Base-by-base conservation (phyloP, 2,329 filamentous ascomycete genomes). In the Neonectria hederae region DNA sequence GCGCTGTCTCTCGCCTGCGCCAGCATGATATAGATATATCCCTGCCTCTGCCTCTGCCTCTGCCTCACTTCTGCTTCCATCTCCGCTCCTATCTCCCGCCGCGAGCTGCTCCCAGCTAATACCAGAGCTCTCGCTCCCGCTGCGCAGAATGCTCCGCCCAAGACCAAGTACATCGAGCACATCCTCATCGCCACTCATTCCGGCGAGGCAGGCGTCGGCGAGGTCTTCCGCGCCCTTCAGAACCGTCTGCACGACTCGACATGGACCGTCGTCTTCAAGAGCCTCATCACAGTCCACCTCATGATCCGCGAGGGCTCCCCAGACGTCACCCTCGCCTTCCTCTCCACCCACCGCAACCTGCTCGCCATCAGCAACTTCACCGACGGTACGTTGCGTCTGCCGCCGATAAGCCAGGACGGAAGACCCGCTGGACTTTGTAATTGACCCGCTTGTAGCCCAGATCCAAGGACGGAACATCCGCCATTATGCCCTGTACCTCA, bases 191-290 rank as follows among this genome's bases (percentile, higher is more conserved):
- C 96, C 68, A 99, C 96, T 40, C 93, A 97, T 81, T 91, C 94
- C 22, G 96, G 94, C 72, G 96, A 99, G 81, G 92, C 93, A 58
- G 96, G 95, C 71, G 93, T 99, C 65, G 95, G 91, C 65, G 96
- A 99, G 82, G 92, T 99, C 76, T 98, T 99, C 79, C 90, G 96
- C 65, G 93, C 94, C 45, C 84, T 99, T 59, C 94, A 97, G 77
- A 89, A 93, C 77, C 89, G 96, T 56, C 82, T 99, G 70, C 91
- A 94, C 77, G 96, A 99, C 79, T 95, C 95, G 71, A 97, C 96
- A 84, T 99, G 96, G 96, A 99, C 96, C n/a, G 94, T 98, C 62
- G 95, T 97, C 69, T 97, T 97, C 89, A 99, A 99, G 84, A 91
- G 93, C 73, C 84, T 99, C 71, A 97, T 98, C 74, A 96, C 97